A percentile compares a stretch with the other conserved stretches of the same genome.
Conservation (phyloP, 805 yeast genomes). For the Cyberlindnera nakhonratchasimensis region DNA sequence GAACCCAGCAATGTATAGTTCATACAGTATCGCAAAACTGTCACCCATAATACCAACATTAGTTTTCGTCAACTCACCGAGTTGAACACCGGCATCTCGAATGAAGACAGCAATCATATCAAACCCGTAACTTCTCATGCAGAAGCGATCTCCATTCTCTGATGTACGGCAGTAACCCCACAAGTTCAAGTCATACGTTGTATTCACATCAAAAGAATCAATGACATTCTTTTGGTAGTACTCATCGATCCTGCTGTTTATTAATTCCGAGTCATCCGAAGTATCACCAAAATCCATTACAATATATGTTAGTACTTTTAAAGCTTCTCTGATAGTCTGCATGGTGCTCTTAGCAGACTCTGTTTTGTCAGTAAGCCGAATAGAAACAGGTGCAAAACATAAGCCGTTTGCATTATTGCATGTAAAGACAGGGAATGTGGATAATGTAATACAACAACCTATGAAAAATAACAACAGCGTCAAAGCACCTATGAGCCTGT, state of each 20-base stretch:
- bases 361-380: conserved; percentile 38
- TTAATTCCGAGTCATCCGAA: conserved; percentile 17
- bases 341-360: conserved; percentile 33
- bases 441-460: conserved; percentile 5
- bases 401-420: conserved; percentile 30
- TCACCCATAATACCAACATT: conserved; percentile 39
- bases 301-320: conserved; percentile 42
- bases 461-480: not conserved
- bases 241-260: conserved; percentile 24
- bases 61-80: conserved; percentile 39
- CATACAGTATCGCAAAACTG: conserved; percentile 39
- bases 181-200: conserved; percentile 41
- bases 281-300: conserved; percentile 41
- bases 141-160: conserved; percentile 20
- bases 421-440: conserved; percentile 26
- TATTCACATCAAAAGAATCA: conserved; percentile 43
- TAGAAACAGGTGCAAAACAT: conserved; percentile 43
- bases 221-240: conserved; percentile 33
- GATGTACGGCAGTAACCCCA: conserved; percentile 48
- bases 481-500: not conserved
- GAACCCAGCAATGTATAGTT: conserved; percentile 31
- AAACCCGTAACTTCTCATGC: conserved; percentile 40
- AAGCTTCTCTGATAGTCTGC: conserved; percentile 38
- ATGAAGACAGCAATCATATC: conserved; percentile 46
- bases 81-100: conserved; percentile 48